Base-by-base conservation (phyloP, 2,329 filamentous ascomycete genomes). In the Lasiodiplodia sp. region DNA sequence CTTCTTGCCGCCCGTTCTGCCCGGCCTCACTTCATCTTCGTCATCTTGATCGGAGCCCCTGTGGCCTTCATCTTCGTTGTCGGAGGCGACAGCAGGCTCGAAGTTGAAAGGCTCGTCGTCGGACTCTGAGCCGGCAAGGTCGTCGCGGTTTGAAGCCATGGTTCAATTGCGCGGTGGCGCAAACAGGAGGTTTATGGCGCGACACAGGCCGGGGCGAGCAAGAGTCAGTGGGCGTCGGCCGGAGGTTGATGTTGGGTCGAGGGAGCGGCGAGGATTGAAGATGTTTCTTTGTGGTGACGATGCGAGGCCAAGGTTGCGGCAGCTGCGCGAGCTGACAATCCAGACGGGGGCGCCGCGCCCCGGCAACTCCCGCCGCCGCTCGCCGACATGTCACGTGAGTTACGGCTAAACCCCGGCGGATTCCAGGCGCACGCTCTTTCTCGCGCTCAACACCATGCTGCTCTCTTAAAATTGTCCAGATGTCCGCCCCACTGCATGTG, bases 91-190 rank as follows among this genome's bases (percentile, higher is more conserved):
- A 70, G 88, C 91, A 23, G 91, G 90, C 60, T 87, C 88, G 63
- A 94, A 94, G 79, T 97, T 97, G 86, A 97, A 97, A 79, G 95
- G 91, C 74, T 96, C 94, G 63, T 96, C 92, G 55, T 92, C 91
- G 68, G 92, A 91, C 60, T 87, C 86, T 66, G 85, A 86, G 40
- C 82, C 84, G 6, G 66, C 66, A 25, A 68, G 66, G 57, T 68
- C 66, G 49, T 68, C 66, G 28, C 51, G 66, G 38, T 31, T 62
- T 49, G 56, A 53, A 40, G 65, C 65, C 66, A 68, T 68, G 47
- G 28, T 47, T 49, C 28, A 52, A 38, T 64, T 64, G 44, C 44
- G 47, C 51, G 23, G 51, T 44, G 10, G 63, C 51, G 63, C 60
- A 47, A 18, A 34, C 23, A n/a, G 34, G 18, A 23, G 38, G 38